A percentile compares a stretch with the other conserved stretches of the same genome.
These are phyloP conservation scores for Escallonia rubra DNA, from an alignment of 129 eudicot genomes.

Conservation along the genomic window DNA sequence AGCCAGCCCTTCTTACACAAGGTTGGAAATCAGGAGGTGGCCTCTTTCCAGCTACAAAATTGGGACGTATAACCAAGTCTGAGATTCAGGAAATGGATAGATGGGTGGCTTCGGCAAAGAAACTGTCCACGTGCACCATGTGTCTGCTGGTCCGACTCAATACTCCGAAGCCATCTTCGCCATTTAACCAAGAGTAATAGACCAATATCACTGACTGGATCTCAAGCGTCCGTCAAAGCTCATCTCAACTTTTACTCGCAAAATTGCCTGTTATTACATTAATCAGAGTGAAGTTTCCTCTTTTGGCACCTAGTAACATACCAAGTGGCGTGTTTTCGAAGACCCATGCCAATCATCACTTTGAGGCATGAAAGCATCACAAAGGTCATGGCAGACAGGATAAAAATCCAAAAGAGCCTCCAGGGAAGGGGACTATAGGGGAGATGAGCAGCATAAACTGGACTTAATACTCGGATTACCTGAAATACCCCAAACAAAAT, in stretches of 20 bases:
- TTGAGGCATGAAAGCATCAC: constrained; percentile 83
- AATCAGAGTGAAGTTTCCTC: constrained; percentile 80
- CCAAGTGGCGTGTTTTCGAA: constrained; percentile 80
- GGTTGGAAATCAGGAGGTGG: neutral
- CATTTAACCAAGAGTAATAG: neutral
- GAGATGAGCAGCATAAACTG: constrained; percentile 80
- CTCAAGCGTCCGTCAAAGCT: neutral
- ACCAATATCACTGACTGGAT: neutral
- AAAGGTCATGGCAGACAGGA: constrained; percentile 48
- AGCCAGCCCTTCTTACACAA: neutral
- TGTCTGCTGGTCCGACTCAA: neutral
- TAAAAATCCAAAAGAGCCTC: constrained; percentile 70
- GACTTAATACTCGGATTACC: constrained; percentile 83
- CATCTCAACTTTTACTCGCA: neutral
- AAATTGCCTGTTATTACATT: neutral
- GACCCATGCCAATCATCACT: constrained; percentile 84
- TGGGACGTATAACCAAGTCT: neutral
- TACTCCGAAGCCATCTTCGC: neutral
- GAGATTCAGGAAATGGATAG: neutral
- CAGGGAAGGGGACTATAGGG: constrained; percentile 62
- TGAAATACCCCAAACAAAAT: constrained; percentile 12
- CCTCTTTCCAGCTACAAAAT: neutral
- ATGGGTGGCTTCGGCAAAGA: neutral
- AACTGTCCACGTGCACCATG: neutral
- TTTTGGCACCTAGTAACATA: constrained; percentile 72